Percentiles rank a stretch among this genome's conserved stretches.
These are phyloP conservation scores for Candida saitoana DNA, from an alignment of 805 yeast genomes.

Conservation along the genomic window DNA sequence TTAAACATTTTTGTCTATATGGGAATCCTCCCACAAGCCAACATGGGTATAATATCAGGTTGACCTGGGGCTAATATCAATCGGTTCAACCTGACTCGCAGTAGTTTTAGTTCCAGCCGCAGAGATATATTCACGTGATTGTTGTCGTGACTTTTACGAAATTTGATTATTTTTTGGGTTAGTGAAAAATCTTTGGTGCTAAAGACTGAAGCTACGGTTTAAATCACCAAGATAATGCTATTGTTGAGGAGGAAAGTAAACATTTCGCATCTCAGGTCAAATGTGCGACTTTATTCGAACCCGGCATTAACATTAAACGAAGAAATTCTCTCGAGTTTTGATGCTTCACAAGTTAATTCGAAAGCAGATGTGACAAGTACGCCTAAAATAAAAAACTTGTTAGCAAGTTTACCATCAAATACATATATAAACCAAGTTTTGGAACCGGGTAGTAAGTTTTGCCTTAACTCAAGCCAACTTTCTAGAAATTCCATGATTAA, in stretches of 20 bases:
- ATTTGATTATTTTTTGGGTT: background rate
- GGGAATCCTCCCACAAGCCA: too few relatives aligned
- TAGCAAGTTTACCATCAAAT: slow-evolving; percentile 7
- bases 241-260: slow-evolving; percentile 4
- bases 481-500: slow-evolving; percentile 10
- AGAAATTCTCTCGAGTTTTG: slow-evolving; percentile 7
- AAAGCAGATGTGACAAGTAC: background rate
- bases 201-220: background rate
- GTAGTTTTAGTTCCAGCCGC: too few relatives aligned
- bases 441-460: background rate
- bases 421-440: background rate
- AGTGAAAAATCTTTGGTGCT: background rate
- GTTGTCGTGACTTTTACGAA: too few relatives aligned
- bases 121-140: background rate
- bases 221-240: background rate
- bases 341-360: slow-evolving; percentile 1
- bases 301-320: slow-evolving; percentile 11
- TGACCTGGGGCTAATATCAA: too few relatives aligned
- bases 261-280: background rate
- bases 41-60: too few relatives aligned
- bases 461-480: background rate
- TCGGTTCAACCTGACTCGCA: too few relatives aligned
- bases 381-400: background rate
- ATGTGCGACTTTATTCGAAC: slow-evolving; percentile 5
- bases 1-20: too few relatives aligned